Evolutionary conservation across 495 filamentous ascomycete genomes (phyloP).

Genomic region (Xylaria acuta): DNA sequence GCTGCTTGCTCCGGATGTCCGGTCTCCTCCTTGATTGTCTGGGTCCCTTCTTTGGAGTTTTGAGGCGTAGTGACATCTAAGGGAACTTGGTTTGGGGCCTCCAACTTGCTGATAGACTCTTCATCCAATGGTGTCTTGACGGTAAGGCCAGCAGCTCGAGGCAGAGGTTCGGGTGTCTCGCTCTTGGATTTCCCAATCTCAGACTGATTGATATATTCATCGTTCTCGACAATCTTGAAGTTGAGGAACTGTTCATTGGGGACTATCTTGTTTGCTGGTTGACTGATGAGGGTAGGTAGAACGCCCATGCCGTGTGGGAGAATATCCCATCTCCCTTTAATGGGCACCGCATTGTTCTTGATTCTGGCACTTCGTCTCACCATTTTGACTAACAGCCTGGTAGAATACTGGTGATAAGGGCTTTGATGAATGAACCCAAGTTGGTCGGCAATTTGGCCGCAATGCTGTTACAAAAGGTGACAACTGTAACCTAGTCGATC

Average conservation of each 20-base stretch:
- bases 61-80: not conserved
- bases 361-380: slow-evolving; percentile 15
- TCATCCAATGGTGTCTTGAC: not conserved
- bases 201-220: not conserved
- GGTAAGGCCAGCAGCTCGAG: not conserved
- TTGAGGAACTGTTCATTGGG: not conserved
- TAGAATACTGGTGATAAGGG: not conserved
- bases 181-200: not conserved
- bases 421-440: not conserved
- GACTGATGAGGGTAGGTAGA: slow-evolving; percentile 14
- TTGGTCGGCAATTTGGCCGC: not conserved
- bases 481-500: not conserved
- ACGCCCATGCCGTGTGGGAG: slow-evolving; percentile 52
- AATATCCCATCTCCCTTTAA: slow-evolving; percentile 43
- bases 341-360: slow-evolving; percentile 26
- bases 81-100: not conserved
- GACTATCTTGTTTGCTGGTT: not conserved
- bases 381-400: not conserved
- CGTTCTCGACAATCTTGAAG: not conserved
- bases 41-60: not conserved
- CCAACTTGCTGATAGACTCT: not conserved
- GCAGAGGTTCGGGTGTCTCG: not conserved
- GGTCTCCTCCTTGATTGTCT: not conserved
- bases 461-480: not conserved
- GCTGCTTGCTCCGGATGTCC: not conserved